Evolutionary conservation across 2,329 filamentous ascomycete species (phyloP), one percentile per base, ranked within the genome.

Genomic region (Paecilomyces fulvus): DNA sequence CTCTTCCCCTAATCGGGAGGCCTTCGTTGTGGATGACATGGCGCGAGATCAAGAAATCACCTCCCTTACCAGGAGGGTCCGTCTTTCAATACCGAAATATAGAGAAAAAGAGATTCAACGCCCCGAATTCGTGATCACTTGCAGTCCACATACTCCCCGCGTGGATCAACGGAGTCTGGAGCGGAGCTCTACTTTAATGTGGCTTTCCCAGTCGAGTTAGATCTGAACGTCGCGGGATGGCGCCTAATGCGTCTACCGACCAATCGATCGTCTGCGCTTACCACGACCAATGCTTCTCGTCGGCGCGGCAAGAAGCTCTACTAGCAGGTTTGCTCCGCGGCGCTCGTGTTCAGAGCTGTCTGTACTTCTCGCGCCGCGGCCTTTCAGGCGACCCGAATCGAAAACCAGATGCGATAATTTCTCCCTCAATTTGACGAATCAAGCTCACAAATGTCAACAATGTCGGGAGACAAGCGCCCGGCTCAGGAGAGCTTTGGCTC

Each of bases 401-500:
- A 31, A 5, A 31, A 31, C 33, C 33, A 14, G 33, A 37, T 14
- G 33, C 33, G 11, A 37, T 37, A 37, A 6, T 14, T 6, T n/a
- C 33, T 37, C n/a, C 14, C n/a, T 14, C 11, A 3, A 37, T 2
- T 37, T 6, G 14, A 37, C 33, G 12, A n/a, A 12, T 51, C 49
- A 48, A 55, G 28, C 52, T 49, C 31, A 30, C 11, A 49, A 10
- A 33, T 53, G 10, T 31, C 55, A 60, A 75, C 61, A 58, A 96
- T 96, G 92, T 90, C 91, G 31, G 83, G 88, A 60, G 92, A 95
- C 75, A 97, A 99, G 77, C 85, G 94, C 69, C 88, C 91, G 58
- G 91, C 92, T n/a, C 86, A 89, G 59, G 87, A 88, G 64, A 88
- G 89, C 59, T 92, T 92, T 64, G 84, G 86, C 65, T 84, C 85